Base-by-base conservation (phyloP, 2,329 filamentous ascomycete genomes). In the Coniochaeta sp. region DNA sequence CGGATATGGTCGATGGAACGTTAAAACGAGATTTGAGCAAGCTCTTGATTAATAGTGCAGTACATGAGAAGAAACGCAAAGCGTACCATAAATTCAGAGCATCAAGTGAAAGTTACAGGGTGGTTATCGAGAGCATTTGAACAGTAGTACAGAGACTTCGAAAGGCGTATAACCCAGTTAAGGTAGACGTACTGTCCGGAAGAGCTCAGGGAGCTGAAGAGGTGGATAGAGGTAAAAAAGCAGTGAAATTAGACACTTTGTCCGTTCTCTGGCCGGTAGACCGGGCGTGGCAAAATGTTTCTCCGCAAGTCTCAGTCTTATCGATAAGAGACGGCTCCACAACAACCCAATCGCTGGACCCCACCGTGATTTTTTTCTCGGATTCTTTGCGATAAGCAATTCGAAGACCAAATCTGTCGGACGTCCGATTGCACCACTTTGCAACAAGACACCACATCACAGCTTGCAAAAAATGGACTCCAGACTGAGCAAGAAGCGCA, bases 401-500 rank as follows among this genome's bases (percentile, higher is more conserved):
- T 42, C 24, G 47, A 52, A 12, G 47, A 17, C 14, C 7, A 52
- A 52, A 52, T n/a, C 16, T 30, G 17, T 52, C 14, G 26, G 26
- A 19, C n/a, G 34, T 12, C 17, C 22, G 47, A 17, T 22, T 52
- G 47, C 47, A 4, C 22, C 28, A 4, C 57, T 8, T 4, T 8
- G n/a, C 12, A 24, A n/a, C 17, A n/a, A 38, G 47, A n/a, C 34
- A 58, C 34, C 58, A 52, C 47, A 52, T 28, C 22, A n/a, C 47
- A 30, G 38, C n/a, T 19, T 22, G 42, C 42, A 47, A 30, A 47
- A 30, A 24, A 69, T 71, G 69, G 69, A 65, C 8, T 66, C 69
- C 63, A 68, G 70, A 42, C 61, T 63, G 54, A 69, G 67, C 68
- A 74, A 73, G 60, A 74, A 74, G 68, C 68, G 72, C 38, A 74